A percentile compares a stretch with the other conserved stretches of the same genome.
Evolutionary conservation across 805 yeast species (phyloP).

Genomic region (Saccharomycopsis microspora): DNA sequence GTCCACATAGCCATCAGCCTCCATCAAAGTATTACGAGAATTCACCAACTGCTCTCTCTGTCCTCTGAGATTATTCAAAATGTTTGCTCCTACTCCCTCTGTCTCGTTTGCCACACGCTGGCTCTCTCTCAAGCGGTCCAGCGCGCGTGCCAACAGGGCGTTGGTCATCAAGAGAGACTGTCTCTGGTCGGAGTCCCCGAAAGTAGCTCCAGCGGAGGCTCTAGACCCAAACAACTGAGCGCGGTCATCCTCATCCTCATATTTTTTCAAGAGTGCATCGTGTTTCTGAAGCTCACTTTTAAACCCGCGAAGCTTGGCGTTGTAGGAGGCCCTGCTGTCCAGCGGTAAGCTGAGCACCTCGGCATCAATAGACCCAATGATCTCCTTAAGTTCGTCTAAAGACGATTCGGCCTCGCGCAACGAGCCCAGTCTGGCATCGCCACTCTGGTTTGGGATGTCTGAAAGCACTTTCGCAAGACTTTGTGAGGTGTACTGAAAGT

Average conservation of each 20-base stretch:
- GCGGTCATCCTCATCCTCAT: slow-evolving; percentile 64
- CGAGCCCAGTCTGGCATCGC: slow-evolving; percentile 41
- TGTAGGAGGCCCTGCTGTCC: slow-evolving; percentile 53
- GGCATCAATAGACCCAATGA: slow-evolving; percentile 73
- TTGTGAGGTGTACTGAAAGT: slow-evolving; percentile 55
- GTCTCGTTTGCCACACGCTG: slow-evolving; percentile 89
- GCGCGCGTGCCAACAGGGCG: slow-evolving; percentile 69
- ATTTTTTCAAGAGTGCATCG: slow-evolving; percentile 42
- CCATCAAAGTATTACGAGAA: slow-evolving; percentile 73
- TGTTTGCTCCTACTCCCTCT: slow-evolving; percentile 83
- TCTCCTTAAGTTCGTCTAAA: slow-evolving; percentile 71
- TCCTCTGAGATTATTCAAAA: slow-evolving; percentile 76
- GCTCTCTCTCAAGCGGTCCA: slow-evolving; percentile 76
- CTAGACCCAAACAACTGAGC: slow-evolving; percentile 55
- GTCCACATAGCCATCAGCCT: slow-evolving; percentile 91
- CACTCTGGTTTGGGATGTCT: slow-evolving; percentile 37
- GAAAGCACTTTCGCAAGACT: slow-evolving; percentile 60
- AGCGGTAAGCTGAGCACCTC: slow-evolving; percentile 84
- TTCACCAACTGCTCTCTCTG: slow-evolving; percentile 89
- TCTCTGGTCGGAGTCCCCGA: slow-evolving; percentile 43
- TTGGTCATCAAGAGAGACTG: slow-evolving; percentile 70
- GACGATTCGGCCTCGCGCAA: slow-evolving; percentile 52
- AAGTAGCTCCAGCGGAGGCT: slow-evolving; percentile 31
- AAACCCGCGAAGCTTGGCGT: slow-evolving; percentile 67
- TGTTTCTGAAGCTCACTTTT: slow-evolving; percentile 44